Conservation (phyloP, 148 eudicot species). For the Silene latifolia region DNA sequence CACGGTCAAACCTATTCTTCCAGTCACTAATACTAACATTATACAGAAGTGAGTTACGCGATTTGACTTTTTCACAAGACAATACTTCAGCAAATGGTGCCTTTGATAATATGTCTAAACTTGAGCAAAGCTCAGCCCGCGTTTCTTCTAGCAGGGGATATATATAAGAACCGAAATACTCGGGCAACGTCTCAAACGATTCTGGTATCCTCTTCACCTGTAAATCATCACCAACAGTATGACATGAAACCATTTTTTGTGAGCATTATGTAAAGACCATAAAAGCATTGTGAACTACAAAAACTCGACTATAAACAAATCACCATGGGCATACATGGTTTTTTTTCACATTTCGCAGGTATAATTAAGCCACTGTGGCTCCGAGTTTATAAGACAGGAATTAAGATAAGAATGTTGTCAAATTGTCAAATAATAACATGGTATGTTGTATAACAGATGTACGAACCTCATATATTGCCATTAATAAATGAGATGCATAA, state of each 20-base stretch:
- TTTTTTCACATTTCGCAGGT: no score
- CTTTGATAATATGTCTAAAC: conserved; percentile 41
- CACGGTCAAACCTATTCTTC: conserved; percentile 50
- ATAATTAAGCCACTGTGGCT: no score
- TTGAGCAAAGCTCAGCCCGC: conserved; percentile 47
- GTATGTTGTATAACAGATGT: no score
- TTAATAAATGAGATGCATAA: no score
- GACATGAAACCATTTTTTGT: background rate
- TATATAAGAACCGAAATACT: conserved; percentile 46
- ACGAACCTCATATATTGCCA: no score
- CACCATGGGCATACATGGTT: no score
- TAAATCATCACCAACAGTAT: conserved; percentile 3
- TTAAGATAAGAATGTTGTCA: no score
- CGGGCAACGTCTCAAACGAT: conserved; percentile 35
- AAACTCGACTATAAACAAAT: no score
- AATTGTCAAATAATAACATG: no score
- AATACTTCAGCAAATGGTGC: conserved; percentile 64
- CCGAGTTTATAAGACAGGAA: no score
- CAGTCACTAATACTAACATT: conserved; percentile 46
- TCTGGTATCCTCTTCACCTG: conserved; percentile 60
- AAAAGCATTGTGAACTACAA: no score
- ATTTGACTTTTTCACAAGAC: conserved; percentile 21
- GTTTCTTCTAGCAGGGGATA: conserved; percentile 72
- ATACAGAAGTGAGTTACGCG: conserved; percentile 15
- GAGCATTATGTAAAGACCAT: no score